Evolutionary conservation across 2,329 filamentous ascomycete genomes (phyloP).

Genomic region (Calonectria multiphialidica): DNA sequence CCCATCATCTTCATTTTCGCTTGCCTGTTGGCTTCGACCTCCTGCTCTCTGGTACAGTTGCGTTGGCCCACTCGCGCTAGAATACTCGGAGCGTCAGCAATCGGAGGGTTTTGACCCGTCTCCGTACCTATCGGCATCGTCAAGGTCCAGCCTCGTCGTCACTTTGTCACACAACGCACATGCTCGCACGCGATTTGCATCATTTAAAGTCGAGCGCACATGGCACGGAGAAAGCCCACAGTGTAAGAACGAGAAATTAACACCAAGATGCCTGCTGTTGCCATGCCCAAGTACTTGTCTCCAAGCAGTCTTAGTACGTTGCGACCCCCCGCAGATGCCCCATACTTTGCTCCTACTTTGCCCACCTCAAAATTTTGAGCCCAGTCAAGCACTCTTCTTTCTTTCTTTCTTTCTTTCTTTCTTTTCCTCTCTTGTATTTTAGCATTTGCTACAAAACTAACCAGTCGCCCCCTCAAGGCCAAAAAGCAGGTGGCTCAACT

Average conservation of each 20-base stretch:
- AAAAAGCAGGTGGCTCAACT: neutral
- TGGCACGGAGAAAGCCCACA: neutral
- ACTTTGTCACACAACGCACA: neutral
- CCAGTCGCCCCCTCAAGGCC: neutral
- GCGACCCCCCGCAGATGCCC: neutral
- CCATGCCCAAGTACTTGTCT: constrained; percentile 20
- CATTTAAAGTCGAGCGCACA: neutral
- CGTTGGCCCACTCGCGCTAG: neutral
- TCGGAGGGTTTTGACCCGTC: constrained; percentile 21
- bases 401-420: too few relatives aligned
- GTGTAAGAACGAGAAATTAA: neutral
- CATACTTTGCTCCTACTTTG: neutral
- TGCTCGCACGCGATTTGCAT: neutral
- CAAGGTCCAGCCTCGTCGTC: neutral
- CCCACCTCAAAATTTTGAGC: neutral
- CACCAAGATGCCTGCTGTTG: constrained; percentile 4
- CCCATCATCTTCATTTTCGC: neutral
- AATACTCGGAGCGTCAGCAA: constrained; percentile 13
- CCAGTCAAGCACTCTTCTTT: too few relatives aligned
- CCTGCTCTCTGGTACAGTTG: neutral
- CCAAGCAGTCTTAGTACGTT: constrained; percentile 11
- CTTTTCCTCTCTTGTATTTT: neutral
- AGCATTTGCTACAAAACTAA: neutral
- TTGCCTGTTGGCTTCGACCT: neutral
- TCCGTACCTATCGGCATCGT: neutral